Base-by-base conservation (phyloP, 2,329 filamentous ascomycete genomes). In the Cadophora sp. region DNA sequence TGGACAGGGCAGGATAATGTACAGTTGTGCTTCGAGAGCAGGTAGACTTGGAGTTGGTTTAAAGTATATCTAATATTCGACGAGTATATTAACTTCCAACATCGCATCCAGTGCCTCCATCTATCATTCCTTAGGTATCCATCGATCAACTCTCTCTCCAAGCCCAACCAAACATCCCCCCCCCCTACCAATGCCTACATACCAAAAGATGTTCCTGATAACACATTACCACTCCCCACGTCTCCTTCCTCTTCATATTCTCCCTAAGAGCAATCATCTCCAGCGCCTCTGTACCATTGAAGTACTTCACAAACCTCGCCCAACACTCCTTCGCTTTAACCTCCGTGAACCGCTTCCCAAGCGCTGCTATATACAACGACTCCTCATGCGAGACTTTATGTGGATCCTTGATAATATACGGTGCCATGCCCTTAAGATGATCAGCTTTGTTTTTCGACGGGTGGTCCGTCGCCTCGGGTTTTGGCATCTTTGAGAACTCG, bases 231-330 rank as follows among this genome's bases (percentile, higher is more conserved):
- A 89, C 81, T 56, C 86, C 85, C 82, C 91, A 94, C 16, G 93
- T 85, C 72, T 92, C 90, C 80, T 95, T 96, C 65, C 93, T 84
- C 82, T 96, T 97, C 81, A 96, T 85, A 6, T 92, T 91, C 80
- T 97, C 93, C 65, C 91, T 86, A n/a, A 96, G 82, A 1, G 91
- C 88, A 71, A 99, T 91, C 73, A 94, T 89, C 80, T 99, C 96
- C 67, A 98, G 83, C 2, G 94, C 90, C 75, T 91, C 89, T 65
- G 85, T 86, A 0, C 96, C 96, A 77, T 98, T 94, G 73, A 98
- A 93, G 78, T 97, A 96, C 78, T 91, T 93, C 74, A 62, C 85
- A 73, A 97, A 88, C 53, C 85, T 82, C 1, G 88, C 86, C 91
- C 94, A 97, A 58, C 87, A 85, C 65, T 87, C 85, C 50, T 87